phyloP scores from a whole-genome alignment of 1,139 yeast genomes.

The Diutina catenulata region DNA sequence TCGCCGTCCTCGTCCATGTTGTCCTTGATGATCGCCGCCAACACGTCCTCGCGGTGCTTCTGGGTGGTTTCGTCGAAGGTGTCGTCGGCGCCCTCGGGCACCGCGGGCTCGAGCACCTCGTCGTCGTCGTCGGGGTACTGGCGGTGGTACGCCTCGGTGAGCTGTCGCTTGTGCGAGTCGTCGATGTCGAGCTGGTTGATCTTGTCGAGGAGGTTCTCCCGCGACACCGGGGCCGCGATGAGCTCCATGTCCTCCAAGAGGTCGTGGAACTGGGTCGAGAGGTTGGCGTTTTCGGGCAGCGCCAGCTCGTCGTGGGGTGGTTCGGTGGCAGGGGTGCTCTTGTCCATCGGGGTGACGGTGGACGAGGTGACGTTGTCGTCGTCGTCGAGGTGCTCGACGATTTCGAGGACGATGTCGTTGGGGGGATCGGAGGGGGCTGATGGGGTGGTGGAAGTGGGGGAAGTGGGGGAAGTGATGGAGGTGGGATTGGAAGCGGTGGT shows the following conservation, averaged over 20 bases:
- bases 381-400: constrained; percentile 2
- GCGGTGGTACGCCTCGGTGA: background rate
- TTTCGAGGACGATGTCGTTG: background rate
- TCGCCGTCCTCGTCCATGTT: constrained; percentile 9
- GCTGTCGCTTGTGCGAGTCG: background rate
- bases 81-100: background rate
- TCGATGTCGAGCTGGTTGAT: constrained; percentile 2
- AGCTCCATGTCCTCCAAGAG: constrained; percentile 42
- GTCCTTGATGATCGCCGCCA: constrained; percentile 11
- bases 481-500: too few relatives aligned
- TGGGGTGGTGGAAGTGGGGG: too few relatives aligned
- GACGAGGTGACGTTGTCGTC: too few relatives aligned
- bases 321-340: too few relatives aligned
- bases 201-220: background rate
- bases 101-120: background rate
- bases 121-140: background rate
- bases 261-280: constrained; percentile 11
- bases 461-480: too few relatives aligned
- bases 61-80: constrained; percentile 2
- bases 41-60: constrained; percentile 7
- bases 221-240: background rate
- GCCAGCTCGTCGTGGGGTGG: too few relatives aligned
- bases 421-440: too few relatives aligned
- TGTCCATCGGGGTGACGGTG: too few relatives aligned
- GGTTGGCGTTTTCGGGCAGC: background rate